A percentile compares a stretch with the other conserved stretches of the same genome.
These are phyloP conservation scores for Citrus inodora DNA, from an alignment of 345 rosid genomes.

Conservation along the genomic window DNA sequence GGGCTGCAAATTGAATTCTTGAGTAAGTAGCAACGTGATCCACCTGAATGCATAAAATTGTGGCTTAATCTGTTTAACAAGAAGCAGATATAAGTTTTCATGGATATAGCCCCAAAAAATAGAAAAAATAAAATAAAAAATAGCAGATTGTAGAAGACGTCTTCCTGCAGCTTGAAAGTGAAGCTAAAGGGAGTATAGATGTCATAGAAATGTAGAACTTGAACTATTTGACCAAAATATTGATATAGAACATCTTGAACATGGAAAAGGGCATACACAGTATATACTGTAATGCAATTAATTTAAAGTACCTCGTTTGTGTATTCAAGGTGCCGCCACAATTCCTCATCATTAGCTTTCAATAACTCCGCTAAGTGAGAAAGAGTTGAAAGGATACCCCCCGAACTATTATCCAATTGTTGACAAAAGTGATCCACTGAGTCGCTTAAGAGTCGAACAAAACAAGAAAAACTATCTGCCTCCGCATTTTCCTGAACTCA, in stretches of 20 bases:
- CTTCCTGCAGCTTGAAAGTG: neutral
- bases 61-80: slow-evolving; percentile 53
- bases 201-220: neutral
- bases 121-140: too few relatives aligned
- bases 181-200: neutral
- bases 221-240: neutral
- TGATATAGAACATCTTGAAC: neutral
- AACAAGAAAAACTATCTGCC: slow-evolving; percentile 65
- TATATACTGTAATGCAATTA: neutral
- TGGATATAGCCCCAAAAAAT: neutral
- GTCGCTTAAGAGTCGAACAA: slow-evolving; percentile 56
- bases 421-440: slow-evolving; percentile 76
- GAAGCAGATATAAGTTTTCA: neutral
- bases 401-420: slow-evolving; percentile 65
- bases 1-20: slow-evolving; percentile 60
- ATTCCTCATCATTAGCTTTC: slow-evolving; percentile 57
- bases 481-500: slow-evolving; percentile 53
- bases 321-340: slow-evolving; percentile 67
- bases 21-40: slow-evolving; percentile 69
- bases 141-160: neutral
- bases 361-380: slow-evolving; percentile 52
- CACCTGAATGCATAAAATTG: slow-evolving; percentile 72
- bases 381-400: slow-evolving; percentile 64
- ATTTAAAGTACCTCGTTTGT: slow-evolving; percentile 42
- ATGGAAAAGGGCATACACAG: neutral